Evolutionary conservation across 129 eudicot species (phyloP), one percentile per base, ranked within the genome.

Genomic region (Flaveria sonorensis): DNA sequence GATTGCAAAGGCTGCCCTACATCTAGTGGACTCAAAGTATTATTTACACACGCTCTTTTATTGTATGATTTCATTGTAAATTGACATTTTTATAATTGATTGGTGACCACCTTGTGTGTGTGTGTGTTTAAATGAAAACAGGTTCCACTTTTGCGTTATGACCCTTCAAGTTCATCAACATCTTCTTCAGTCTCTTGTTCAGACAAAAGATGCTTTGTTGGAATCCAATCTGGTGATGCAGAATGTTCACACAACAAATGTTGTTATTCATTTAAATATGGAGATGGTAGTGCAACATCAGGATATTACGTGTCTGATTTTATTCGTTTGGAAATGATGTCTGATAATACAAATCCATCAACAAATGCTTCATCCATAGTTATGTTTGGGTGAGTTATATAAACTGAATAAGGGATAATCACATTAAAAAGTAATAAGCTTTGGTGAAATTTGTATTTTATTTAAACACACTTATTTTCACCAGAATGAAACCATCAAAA

Each of bases 1-100:
- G 78, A 83, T 43, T 95, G 99, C 84, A 75, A 63, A 55, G 99
- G 97, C 85, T 95, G 99, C 85, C 99, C 99, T 47, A 80, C 86
- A 59, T 80, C 92, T 13, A 91, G 92, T 77, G 99, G 99, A 82
- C 97, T 95, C 70, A 81, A 91, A 75, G 99, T 92, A 90, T 78
- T 60, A n/a, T 28, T 66, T 28, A 19, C 15, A 28, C 48, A 24
- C n/a, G 28, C 75, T 42, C 50, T 20, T 39, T 72, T 21, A 16
- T 66, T 15, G 48, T 14, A 57, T 20, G 47, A 32, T 76, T 69
- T 36, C 36, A 51, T 14, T 20, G 12, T 26, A 26, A 19, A 48
- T 14, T 53, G 46, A 61, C 69, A 62, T 80, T 50, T 42, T 7
- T 8, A 48, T n/a, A 65, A 68, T 64, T 50, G 15, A 63, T 4